Evolutionary conservation across 805 yeast genomes (phyloP).

Genomic region (Metschnikowia kofuensis): DNA sequence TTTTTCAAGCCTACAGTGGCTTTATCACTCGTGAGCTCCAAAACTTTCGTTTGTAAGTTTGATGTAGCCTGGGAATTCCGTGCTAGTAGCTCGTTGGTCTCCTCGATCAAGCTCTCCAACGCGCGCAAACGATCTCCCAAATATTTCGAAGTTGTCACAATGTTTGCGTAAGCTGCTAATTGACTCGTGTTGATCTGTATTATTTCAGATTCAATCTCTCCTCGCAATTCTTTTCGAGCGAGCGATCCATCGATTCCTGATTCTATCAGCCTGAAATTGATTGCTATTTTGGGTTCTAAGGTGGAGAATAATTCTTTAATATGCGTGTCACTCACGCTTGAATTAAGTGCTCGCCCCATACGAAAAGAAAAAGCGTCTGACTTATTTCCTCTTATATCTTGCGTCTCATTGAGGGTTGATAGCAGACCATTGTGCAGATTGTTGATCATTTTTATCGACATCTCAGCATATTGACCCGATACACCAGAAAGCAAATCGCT

Average conservation of each 20-base stretch:
- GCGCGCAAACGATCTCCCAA: slow-evolving; percentile 14
- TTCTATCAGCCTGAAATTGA: slow-evolving; percentile 38
- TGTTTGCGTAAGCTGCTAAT: slow-evolving; percentile 34
- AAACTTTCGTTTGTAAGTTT: slow-evolving; percentile 24
- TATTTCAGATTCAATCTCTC: slow-evolving; percentile 59
- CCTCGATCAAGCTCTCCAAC: slow-evolving; percentile 14
- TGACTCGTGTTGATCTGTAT: slow-evolving; percentile 47
- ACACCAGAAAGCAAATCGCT: slow-evolving; percentile 13
- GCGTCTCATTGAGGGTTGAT: neutral
- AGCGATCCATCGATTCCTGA: slow-evolving; percentile 56
- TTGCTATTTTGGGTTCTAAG: slow-evolving; percentile 28
- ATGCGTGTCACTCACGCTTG: slow-evolving; percentile 34
- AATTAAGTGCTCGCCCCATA: slow-evolving; percentile 48
- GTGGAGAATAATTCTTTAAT: slow-evolving; percentile 33
- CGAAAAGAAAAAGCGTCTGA: slow-evolving; percentile 36
- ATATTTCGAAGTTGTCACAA: slow-evolving; percentile 23
- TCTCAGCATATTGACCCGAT: slow-evolving; percentile 49
- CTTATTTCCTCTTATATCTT: slow-evolving; percentile 4
- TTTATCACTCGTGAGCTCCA: slow-evolving; percentile 28
- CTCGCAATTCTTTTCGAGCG: slow-evolving; percentile 56
- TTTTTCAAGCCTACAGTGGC: slow-evolving; percentile 46
- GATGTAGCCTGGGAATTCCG: slow-evolving; percentile 22
- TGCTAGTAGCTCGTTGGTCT: slow-evolving; percentile 42
- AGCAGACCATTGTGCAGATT: neutral
- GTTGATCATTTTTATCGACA: slow-evolving; percentile 39